Conservation (phyloP, 129 eudicot species). For the Flaveria ramosissima region DNA sequence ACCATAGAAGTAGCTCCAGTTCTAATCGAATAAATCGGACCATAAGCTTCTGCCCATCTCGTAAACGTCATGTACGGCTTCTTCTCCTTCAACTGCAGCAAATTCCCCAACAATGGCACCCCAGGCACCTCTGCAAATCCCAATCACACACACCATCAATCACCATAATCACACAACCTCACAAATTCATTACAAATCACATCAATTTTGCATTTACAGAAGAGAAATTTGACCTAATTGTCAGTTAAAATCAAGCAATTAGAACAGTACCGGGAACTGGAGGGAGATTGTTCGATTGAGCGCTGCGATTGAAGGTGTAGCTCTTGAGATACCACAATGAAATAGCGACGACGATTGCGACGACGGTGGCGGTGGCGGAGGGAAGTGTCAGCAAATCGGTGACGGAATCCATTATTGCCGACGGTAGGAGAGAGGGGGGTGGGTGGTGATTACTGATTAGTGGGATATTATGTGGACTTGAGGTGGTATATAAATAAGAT, state of each 20-base stretch:
- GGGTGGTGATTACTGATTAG: neutral
- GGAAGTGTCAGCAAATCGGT: slow-evolving; percentile 42
- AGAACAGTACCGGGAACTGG: slow-evolving; percentile 53
- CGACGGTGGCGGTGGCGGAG: slow-evolving; percentile 42
- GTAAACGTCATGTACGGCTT: slow-evolving; percentile 88
- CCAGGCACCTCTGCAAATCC: slow-evolving; percentile 73
- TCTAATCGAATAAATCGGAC: slow-evolving; percentile 80
- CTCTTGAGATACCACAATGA: slow-evolving; percentile 43
- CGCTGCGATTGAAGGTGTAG: slow-evolving; percentile 33
- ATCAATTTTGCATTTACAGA: neutral
- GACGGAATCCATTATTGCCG: slow-evolving; percentile 40
- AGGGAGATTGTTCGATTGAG: slow-evolving; percentile 44
- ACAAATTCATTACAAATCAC: neutral
- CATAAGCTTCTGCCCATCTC: slow-evolving; percentile 78
- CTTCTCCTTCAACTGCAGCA: slow-evolving; percentile 86
- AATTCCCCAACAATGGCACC: slow-evolving; percentile 76
- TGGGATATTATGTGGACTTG: neutral
- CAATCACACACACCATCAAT: slow-evolving; percentile 11
- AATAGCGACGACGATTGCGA: slow-evolving; percentile 49
- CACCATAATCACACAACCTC: neutral
- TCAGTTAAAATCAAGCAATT: neutral
- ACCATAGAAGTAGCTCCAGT: slow-evolving; percentile 66
- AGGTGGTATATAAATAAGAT: neutral
- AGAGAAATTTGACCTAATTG: neutral
- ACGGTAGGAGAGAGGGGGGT: neutral